These are phyloP conservation scores for Forsythia suspensa DNA, from an alignment of 257 asterid species.

Conservation along the genomic window DNA sequence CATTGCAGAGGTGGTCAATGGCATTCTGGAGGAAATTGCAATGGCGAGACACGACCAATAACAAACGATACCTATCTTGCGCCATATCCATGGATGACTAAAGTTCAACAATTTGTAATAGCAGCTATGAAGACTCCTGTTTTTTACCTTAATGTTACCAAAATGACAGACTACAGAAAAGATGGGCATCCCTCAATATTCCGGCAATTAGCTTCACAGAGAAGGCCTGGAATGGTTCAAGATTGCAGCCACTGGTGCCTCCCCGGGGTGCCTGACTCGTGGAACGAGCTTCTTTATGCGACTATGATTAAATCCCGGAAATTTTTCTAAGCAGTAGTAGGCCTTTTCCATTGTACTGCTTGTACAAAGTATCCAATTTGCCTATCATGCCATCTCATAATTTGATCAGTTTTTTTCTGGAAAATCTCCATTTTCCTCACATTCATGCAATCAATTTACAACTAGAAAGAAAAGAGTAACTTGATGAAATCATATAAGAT, in stretches of 20 bases:
- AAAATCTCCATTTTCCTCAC: no score
- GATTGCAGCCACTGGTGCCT: conserved; percentile 76
- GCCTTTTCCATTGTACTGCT: neutral
- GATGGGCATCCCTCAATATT: conserved; percentile 69
- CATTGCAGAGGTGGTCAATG: conserved; percentile 61
- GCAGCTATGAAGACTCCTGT: conserved; percentile 49
- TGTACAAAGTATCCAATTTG: neutral
- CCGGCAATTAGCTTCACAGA: conserved; percentile 21
- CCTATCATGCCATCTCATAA: no score
- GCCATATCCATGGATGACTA: conserved; percentile 67
- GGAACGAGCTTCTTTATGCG: conserved; percentile 58
- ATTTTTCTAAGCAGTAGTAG: neutral
- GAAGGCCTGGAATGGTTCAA: conserved; percentile 34
- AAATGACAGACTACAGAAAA: conserved; percentile 60
- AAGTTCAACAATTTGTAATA: conserved; percentile 38
- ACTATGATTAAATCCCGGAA: conserved; percentile 25
- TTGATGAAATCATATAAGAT: no score
- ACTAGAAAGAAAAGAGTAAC: no score
- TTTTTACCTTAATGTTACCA: conserved; percentile 43
- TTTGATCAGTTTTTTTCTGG: no score
- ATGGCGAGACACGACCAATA: conserved; percentile 51
- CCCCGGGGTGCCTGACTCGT: conserved; percentile 63
- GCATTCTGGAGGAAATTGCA: conserved; percentile 64
- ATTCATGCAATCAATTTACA: no score
- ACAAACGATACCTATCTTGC: conserved; percentile 38